Base-by-base conservation (phyloP, 2,329 filamentous ascomycete genomes). In the Chaetomium globosum region DNA sequence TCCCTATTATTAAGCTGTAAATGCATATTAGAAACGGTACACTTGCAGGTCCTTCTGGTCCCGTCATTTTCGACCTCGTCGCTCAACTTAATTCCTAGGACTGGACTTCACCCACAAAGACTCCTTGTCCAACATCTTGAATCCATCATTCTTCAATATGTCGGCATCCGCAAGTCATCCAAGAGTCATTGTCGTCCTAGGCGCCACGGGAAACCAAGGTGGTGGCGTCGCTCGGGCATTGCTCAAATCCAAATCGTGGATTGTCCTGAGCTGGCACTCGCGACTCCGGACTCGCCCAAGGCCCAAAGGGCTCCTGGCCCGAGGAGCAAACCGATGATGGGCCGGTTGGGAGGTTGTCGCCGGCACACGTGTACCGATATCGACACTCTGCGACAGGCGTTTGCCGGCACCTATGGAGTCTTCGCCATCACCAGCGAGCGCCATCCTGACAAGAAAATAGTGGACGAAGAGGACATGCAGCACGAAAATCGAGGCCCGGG, bases 191-290 rank as follows among this genome's bases (percentile, higher is more conserved):
- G 52, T 33, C 28, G 28, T 54, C 30, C 52, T 54, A 21, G 52
- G 52, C 33, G 52, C 52, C 28, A 54, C 52, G 19, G 52, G 52
- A 9, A 5, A 54, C 52, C 52, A 54, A 54, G 52, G 52, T 28
- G 28, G 52, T 54, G 52, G 52, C 52, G 52, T 54, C 19, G 28
- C 33, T 33, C 52, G 28, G 52, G 52, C 52, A n/a, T 33, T 54
- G 28, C 52, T 54, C 52, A 33, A 54, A 28, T 54, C 52, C 52
- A 30, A 54, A 54, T 54, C 52, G 30, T 54, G 52, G 52, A 54
- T 54, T 33, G 52, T 54, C 52, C 52, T n/a, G 52, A 33, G 52
- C 52, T 12, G 52, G 28, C 52, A 33, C 13, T 33, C 26, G 52
- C 30, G 52, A 54, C 52, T n/a, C 52, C 52, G n/a, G 30, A 13